Percentiles rank a stretch among this genome's conserved stretches.
Conservation (phyloP, 176 grass and related monocot species). For the Musa troglodytarum region DNA sequence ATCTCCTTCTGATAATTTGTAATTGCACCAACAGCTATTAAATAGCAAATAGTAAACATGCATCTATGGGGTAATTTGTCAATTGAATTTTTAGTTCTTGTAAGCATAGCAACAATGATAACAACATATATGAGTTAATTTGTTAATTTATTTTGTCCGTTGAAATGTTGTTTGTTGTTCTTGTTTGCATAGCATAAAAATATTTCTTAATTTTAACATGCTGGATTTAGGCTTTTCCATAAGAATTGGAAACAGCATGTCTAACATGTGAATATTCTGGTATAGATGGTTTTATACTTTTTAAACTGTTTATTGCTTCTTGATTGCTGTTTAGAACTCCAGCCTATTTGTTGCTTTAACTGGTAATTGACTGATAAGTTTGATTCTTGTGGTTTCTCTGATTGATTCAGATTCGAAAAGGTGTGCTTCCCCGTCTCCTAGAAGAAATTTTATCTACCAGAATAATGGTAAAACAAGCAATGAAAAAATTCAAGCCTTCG, state of each 20-base stretch:
- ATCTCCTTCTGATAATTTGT: no score
- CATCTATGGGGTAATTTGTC: no score
- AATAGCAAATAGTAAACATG: no score
- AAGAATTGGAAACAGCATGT: not conserved
- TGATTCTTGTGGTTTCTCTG: not conserved
- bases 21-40: no score
- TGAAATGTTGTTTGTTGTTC: no score
- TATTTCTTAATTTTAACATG: no score
- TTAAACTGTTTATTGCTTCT: not conserved
- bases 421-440: conserved; percentile 66
- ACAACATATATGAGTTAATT: no score
- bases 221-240: not conserved
- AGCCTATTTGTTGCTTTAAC: not conserved
- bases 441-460: conserved; percentile 90
- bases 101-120: no score
- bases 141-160: no score
- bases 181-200: no score
- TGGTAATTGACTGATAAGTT: not conserved
- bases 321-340: not conserved
- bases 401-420: conserved; percentile 75
- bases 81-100: no score
- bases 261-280: not conserved
- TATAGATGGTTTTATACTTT: not conserved
- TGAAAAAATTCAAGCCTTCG: conserved; percentile 71
- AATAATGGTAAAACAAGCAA: conserved; percentile 90